A percentile compares a stretch with the other conserved stretches of the same genome.
Evolutionary conservation across 495 filamentous ascomycete species (phyloP).

Genomic region (Clohesyomyces aquaticus): DNA sequence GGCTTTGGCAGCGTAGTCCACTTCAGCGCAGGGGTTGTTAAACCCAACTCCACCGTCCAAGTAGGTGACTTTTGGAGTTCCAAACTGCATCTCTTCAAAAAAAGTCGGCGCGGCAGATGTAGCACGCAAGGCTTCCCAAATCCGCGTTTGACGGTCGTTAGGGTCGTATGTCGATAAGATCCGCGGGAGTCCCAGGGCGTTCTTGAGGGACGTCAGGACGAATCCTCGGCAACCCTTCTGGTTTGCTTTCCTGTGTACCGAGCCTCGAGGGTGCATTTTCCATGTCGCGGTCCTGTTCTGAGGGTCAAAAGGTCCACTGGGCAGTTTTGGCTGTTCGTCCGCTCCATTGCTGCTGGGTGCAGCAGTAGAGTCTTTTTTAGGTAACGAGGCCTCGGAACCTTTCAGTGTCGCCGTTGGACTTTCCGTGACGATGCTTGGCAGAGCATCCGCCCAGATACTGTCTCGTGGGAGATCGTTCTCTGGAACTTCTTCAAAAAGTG

Average conservation of each 20-base stretch:
- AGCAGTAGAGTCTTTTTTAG: background rate
- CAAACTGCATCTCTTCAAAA: conserved; percentile 46
- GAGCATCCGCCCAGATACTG: conserved; percentile 39
- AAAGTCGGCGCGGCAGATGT: conserved; percentile 45
- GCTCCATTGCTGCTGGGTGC: conserved; percentile 22
- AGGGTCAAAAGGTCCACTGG: conserved; percentile 22
- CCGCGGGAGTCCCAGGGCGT: conserved; percentile 41
- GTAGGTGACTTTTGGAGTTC: conserved; percentile 43
- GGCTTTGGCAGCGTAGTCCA: conserved; percentile 43
- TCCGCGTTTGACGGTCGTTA: conserved; percentile 39
- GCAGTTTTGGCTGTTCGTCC: conserved; percentile 13
- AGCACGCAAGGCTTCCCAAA: conserved; percentile 44
- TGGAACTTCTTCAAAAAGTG: conserved; percentile 41
- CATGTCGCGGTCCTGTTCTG: conserved; percentile 27
- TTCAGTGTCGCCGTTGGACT: conserved; percentile 16
- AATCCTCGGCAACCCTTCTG: conserved; percentile 41
- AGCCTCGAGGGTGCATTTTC: conserved; percentile 35
- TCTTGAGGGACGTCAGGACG: conserved; percentile 41
- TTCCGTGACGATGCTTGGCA: conserved; percentile 32
- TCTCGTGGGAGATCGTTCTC: conserved; percentile 35
- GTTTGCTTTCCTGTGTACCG: conserved; percentile 37
- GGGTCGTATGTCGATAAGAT: conserved; percentile 43
- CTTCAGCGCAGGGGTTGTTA: conserved; percentile 45
- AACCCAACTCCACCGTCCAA: conserved; percentile 46
- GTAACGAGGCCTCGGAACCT: background rate